phyloP scores from a whole-genome alignment of 345 rosid species.

The Boechera divaricarpa region DNA sequence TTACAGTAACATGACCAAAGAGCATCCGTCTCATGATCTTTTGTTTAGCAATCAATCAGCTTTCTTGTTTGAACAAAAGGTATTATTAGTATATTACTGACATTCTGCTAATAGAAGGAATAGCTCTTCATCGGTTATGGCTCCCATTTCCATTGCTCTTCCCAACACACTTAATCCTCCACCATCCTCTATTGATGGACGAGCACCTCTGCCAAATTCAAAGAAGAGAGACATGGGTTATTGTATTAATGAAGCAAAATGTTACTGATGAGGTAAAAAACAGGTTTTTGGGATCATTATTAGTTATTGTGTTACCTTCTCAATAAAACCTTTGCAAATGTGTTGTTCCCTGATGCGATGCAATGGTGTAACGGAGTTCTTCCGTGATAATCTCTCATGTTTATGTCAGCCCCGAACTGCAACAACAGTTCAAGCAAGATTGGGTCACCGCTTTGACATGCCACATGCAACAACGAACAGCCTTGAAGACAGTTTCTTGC shows the following conservation, averaged over 20 bases:
- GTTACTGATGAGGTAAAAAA: not conserved
- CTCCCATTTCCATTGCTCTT: slow-evolving; percentile 95
- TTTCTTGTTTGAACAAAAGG: no score
- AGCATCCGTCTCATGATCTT: slow-evolving; percentile 8
- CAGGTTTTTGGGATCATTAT: not conserved
- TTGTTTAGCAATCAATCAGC: slow-evolving; percentile 19
- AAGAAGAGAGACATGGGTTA: not conserved
- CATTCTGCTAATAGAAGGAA: slow-evolving; percentile 74
- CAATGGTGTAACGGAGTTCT: slow-evolving; percentile 89
- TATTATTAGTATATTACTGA: no score
- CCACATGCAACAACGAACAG: slow-evolving; percentile 80
- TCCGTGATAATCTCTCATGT: slow-evolving; percentile 72
- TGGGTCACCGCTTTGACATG: slow-evolving; percentile 61
- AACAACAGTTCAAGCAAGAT: slow-evolving; percentile 79
- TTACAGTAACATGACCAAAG: slow-evolving; percentile 19
- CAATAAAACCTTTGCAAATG: slow-evolving; percentile 73
- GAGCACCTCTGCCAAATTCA: slow-evolving; percentile 74
- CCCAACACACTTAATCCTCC: slow-evolving; percentile 80
- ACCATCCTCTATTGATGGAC: slow-evolving; percentile 69
- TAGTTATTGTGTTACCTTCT: slow-evolving; percentile 58
- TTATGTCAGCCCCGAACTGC: slow-evolving; percentile 79
- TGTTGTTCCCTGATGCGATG: slow-evolving; percentile 59
- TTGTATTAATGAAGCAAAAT: not conserved
- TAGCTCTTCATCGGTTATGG: slow-evolving; percentile 84
- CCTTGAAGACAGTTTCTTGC: slow-evolving; percentile 72